Conservation (phyloP, 768 basidiomycete genomes). For the Albatrellus ellisii region DNA sequence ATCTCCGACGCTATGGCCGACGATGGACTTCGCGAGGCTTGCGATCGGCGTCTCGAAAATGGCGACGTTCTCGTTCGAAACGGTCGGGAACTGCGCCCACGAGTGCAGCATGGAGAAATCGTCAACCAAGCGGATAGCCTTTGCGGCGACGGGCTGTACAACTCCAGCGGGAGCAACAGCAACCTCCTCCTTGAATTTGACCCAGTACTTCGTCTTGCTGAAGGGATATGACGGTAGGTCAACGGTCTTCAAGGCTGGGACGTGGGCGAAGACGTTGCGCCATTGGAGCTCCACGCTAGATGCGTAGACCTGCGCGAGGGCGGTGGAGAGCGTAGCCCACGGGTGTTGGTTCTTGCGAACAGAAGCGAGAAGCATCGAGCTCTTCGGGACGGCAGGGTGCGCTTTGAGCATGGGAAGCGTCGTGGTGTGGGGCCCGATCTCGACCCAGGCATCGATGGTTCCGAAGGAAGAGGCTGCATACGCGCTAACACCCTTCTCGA, state of each 20-base stretch:
- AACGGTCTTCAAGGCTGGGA: constrained; percentile 26
- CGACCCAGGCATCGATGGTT: constrained; percentile 40
- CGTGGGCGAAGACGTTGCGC: constrained; percentile 38
- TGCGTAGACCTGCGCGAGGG: constrained; percentile 36
- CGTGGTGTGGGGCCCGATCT: constrained; percentile 51
- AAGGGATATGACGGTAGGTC: constrained; percentile 57
- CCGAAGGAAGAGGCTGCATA: constrained; percentile 15
- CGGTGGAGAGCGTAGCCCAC: constrained; percentile 31
- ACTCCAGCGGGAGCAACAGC: neutral
- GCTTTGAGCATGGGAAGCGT: constrained; percentile 44
- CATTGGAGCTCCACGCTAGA: constrained; percentile 32
- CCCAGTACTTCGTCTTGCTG: constrained; percentile 41
- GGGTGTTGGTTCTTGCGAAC: constrained; percentile 31
- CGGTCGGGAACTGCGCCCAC: constrained; percentile 20
- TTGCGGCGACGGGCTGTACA: neutral
- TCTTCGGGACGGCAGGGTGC: constrained; percentile 20
- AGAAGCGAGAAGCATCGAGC: constrained; percentile 32
- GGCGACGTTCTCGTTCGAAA: constrained; percentile 22
- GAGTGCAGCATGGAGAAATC: constrained; percentile 25
- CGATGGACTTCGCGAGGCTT: constrained; percentile 30
- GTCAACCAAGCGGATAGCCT: neutral
- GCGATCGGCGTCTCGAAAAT: constrained; percentile 42
- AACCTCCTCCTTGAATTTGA: constrained; percentile 26
- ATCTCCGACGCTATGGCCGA: constrained; percentile 40
- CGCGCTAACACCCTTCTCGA: constrained; percentile 32